Evolutionary conservation across 805 yeast species (phyloP).

Genomic region (Pichia paraexigua): DNA sequence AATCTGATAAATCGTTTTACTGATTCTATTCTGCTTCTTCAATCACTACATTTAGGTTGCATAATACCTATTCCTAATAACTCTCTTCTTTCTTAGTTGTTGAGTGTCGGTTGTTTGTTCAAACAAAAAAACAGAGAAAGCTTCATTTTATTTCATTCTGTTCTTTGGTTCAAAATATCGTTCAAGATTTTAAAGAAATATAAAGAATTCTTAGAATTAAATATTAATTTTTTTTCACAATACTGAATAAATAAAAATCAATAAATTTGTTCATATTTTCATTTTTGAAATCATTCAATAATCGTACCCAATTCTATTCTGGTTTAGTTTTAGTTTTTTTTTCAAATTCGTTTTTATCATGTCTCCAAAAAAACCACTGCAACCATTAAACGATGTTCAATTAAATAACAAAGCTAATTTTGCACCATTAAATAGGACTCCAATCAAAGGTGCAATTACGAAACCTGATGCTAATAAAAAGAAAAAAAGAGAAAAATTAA

Average conservation of each 20-base stretch:
- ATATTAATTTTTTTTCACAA: neutral
- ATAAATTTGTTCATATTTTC: neutral
- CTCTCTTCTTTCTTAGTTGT: neutral
- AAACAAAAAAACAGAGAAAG: neutral
- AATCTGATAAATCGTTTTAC: neutral
- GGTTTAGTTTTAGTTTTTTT: neutral
- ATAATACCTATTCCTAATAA: neutral
- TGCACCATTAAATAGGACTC: slow-evolving; percentile 29
- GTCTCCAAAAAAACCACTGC: slow-evolving; percentile 37
- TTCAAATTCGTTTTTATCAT: slow-evolving; percentile 7
- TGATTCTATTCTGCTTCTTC: neutral
- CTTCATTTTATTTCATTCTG: neutral
- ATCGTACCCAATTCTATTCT: no score
- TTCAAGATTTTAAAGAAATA: neutral
- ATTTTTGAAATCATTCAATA: no score
- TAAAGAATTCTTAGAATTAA: neutral
- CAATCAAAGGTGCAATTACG: slow-evolving; percentile 32
- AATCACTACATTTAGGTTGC: neutral
- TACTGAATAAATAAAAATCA: neutral
- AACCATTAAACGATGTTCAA: slow-evolving; percentile 46
- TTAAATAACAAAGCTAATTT: slow-evolving; percentile 35
- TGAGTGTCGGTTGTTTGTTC: neutral
- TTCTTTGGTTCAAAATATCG: neutral
- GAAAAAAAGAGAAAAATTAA: slow-evolving; percentile 81
- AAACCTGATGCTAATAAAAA: slow-evolving; percentile 30